Evolutionary conservation across 352 stramenopile genomes (phyloP).

Genomic region (Blastocystis sp.): DNA sequence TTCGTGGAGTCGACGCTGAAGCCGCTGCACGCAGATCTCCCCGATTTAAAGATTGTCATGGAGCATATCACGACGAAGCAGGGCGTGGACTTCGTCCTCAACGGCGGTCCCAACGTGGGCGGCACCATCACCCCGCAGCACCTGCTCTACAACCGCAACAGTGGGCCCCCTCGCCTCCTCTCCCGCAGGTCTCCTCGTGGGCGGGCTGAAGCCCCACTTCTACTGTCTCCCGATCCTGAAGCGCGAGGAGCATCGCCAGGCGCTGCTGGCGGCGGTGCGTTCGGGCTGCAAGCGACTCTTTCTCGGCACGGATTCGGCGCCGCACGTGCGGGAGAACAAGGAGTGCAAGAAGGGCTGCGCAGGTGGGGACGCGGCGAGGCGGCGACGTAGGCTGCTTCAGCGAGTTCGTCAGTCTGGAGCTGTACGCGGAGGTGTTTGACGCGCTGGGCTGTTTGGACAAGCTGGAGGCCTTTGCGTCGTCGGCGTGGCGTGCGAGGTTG

Average conservation of each 20-base stretch:
- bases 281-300: constrained; percentile 90
- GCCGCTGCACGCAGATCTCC: constrained; percentile 80
- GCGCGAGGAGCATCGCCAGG: constrained; percentile 76
- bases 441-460: constrained; percentile 76
- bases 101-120: constrained; percentile 75
- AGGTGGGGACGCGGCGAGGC: constrained; percentile 52
- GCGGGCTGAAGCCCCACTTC: constrained; percentile 90
- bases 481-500: background rate
- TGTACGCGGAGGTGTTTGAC: constrained; percentile 95
- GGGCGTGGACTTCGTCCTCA: constrained; percentile 82
- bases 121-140: constrained; percentile 97
- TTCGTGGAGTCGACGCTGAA: constrained; percentile 90
- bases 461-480: constrained; percentile 80
- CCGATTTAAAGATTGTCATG: constrained; percentile 92
- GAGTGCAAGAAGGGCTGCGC: constrained; percentile 67
- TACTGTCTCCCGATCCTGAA: constrained; percentile 99
- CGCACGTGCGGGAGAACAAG: constrained; percentile 81
- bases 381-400: constrained; percentile 92
- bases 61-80: constrained; percentile 96
- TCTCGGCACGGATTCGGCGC: constrained; percentile 90
- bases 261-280: constrained; percentile 76
- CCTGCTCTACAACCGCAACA: constrained; percentile 95
- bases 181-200: constrained; percentile 64
- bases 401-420: constrained; percentile 82
- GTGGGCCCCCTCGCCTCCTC: background rate